Conservation (phyloP, 345 rosid species). For the Noccaea caerulescens region DNA sequence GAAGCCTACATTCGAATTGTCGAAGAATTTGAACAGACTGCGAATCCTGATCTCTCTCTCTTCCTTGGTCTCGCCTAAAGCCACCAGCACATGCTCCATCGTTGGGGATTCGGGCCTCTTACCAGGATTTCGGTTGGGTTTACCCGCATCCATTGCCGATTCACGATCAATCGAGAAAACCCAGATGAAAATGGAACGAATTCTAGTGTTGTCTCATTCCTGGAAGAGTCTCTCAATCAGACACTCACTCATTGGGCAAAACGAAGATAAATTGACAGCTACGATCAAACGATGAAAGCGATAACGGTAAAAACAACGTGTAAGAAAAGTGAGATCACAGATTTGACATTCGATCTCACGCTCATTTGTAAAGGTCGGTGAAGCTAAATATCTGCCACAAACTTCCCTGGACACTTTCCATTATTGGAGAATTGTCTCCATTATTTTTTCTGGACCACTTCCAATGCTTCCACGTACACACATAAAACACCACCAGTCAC, state of each 20-base stretch:
- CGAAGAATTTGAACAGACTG: conserved; percentile 73
- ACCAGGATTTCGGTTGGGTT: conserved; percentile 49
- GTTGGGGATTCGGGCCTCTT: conserved; percentile 57
- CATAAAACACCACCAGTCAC: not conserved
- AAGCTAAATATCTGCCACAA: conserved; percentile 28
- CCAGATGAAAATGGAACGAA: conserved; percentile 13
- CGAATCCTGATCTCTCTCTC: conserved; percentile 77
- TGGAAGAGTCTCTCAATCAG: not conserved
- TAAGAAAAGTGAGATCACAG: not conserved
- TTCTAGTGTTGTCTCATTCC: conserved; percentile 20
- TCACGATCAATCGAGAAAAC: conserved; percentile 18
- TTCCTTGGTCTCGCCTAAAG: conserved; percentile 78
- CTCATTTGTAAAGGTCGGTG: not conserved
- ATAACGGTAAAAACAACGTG: not conserved
- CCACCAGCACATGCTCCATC: conserved; percentile 82
- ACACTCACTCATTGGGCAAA: not conserved
- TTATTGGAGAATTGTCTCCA: conserved; percentile 1
- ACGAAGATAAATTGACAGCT: not conserved
- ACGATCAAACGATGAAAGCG: not conserved
- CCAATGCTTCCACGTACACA: conserved; percentile 9
- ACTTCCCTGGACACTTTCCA: conserved; percentile 20
- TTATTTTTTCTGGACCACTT: conserved; percentile 19
- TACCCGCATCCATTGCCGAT: conserved; percentile 30
- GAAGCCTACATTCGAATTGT: conserved; percentile 61
- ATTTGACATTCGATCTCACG: conserved; percentile 6